phyloP scores from a whole-genome alignment of 495 filamentous ascomycete species.

The Niebla homalea region DNA sequence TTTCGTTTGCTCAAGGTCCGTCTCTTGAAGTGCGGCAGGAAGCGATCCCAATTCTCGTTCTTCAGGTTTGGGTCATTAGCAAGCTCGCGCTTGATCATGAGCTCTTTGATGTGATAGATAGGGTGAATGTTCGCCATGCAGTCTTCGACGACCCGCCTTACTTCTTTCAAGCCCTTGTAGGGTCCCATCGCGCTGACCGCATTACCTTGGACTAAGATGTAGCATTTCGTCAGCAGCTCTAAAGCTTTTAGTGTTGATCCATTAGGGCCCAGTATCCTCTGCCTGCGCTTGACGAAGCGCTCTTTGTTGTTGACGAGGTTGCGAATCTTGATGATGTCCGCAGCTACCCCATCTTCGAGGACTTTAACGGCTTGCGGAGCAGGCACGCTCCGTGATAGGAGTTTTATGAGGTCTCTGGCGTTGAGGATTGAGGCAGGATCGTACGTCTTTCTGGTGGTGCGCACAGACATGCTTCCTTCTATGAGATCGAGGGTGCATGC shows the following conservation, averaged over 20 bases:
- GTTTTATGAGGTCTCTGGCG: constrained; percentile 83
- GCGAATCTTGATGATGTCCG: constrained; percentile 89
- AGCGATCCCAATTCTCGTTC: constrained; percentile 87
- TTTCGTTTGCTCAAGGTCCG: constrained; percentile 73
- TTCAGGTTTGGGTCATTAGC: constrained; percentile 82
- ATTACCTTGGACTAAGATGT: constrained; percentile 95
- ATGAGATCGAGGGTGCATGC: constrained; percentile 86
- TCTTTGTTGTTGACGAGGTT: constrained; percentile 89
- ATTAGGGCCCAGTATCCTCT: constrained; percentile 76
- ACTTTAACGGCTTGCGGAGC: constrained; percentile 87
- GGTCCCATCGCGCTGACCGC: constrained; percentile 85
- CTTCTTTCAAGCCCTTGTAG: constrained; percentile 86
- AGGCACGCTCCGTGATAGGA: constrained; percentile 83
- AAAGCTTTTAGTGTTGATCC: constrained; percentile 84
- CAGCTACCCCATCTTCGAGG: constrained; percentile 76
- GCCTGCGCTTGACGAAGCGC: constrained; percentile 89
- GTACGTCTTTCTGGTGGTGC: constrained; percentile 87
- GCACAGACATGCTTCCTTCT: constrained; percentile 90
- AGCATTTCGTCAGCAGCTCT: constrained; percentile 85
- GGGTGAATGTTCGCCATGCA: constrained; percentile 94
- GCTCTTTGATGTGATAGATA: constrained; percentile 91
- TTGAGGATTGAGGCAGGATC: constrained; percentile 93
- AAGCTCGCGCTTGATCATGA: constrained; percentile 99
- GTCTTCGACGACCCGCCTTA: constrained; percentile 80
- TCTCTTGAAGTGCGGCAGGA: constrained; percentile 97